Evolutionary conservation across 257 asterid genomes (phyloP), one percentile per base, ranked within the genome.

Genomic region (Hygrophila difformis): DNA sequence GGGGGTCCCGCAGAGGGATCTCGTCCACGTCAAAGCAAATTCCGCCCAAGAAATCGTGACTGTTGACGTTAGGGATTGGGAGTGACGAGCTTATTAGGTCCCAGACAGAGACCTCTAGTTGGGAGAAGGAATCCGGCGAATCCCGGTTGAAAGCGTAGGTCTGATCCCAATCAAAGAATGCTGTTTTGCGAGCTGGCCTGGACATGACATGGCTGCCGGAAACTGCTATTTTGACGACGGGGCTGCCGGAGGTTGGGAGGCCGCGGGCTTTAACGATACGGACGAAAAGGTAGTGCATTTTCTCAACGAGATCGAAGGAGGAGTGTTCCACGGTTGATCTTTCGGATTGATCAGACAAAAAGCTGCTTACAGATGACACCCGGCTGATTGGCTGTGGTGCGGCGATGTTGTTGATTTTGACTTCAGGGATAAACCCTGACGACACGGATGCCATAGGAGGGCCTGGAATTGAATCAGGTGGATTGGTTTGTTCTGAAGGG

Each of bases 1-100:
- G 97, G 11, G 97, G 97, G 64, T 87, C 97, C 51, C 97, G 44
- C 34, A 83, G 12, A 0, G 91, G 97, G 60, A 87, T 87, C 73
- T 87, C 94, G 4, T 68, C 77, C 23, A 72, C 94, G 28, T 87
- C 97, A 41, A 87, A 87, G 72, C 97, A 83, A 23, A 87, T 64
- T 33, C 97, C 97, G 14, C 97, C 97, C 8, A 87, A 23, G 77
- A 87, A 83, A 51, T 70, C 73, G 48, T 68, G 72, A 8, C 73
- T 86, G 4, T 75, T 76, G 49, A 65, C 74, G 50, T 70, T 87
- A 3, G 39, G 21, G 0, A 28, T 21, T 6, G 59, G 19, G 8
- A 51, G 20, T 0, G 47, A 35, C 47, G 71, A 23, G 2, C 53
- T 68, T 16, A 51, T 0, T 0, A 77, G 94, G 60, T 87, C 85